Conservation (phyloP, 164 flowering plant species). For the Magnolia sinica region DNA sequence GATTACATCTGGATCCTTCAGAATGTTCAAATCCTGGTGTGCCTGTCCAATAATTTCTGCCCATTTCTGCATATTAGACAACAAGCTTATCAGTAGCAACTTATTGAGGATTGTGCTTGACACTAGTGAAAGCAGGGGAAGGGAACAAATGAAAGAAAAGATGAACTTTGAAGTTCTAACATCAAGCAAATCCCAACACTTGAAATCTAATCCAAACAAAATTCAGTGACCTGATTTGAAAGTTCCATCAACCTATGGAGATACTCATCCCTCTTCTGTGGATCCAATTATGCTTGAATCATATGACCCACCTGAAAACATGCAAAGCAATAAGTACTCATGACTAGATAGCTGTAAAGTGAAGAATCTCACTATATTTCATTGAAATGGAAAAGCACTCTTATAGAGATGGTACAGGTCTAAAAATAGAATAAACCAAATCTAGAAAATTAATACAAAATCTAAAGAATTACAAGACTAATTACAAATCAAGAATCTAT, state of each 20-base stretch:
- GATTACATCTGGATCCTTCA: constrained; percentile 88
- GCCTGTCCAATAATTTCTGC: constrained; percentile 93
- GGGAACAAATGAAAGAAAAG: neutral
- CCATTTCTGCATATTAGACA: constrained; percentile 72
- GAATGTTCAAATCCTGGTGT: constrained; percentile 75
- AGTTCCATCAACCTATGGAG: constrained; percentile 86
- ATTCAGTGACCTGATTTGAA: constrained; percentile 66
- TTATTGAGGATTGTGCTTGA: neutral
- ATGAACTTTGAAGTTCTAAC: neutral
- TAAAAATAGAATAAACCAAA: too few species aligned
- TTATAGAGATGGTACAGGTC: too few species aligned
- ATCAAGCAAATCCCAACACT: neutral
- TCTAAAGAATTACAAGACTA: too few species aligned
- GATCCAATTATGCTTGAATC: constrained; percentile 97
- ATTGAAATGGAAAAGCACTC: too few species aligned
- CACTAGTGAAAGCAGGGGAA: neutral
- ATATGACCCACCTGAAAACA: constrained; percentile 74
- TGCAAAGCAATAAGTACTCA: neutral
- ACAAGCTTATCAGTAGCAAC: neutral
- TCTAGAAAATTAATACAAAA: too few species aligned
- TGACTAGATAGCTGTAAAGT: neutral
- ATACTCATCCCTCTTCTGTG: constrained; percentile 88
- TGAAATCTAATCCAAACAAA: neutral
- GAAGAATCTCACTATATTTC: too few species aligned
- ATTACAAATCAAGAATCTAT: too few species aligned